Conservation (phyloP, 441 rosid species). For the Melastoma candidum region DNA sequence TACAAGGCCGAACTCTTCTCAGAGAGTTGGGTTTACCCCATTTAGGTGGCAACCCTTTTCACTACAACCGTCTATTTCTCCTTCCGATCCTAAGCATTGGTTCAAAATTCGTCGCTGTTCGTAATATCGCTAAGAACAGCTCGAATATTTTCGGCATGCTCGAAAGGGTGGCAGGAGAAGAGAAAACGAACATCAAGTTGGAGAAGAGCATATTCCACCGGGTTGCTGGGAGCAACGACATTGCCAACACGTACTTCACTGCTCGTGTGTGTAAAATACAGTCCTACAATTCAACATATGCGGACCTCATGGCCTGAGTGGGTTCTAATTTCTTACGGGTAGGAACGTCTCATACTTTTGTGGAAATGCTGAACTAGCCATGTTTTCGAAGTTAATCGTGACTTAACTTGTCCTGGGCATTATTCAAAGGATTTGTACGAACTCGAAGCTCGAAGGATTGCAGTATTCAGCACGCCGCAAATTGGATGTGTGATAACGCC, state of each 20-base stretch:
- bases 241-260: slow-evolving; percentile 49
- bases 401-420: no score
- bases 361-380: no score
- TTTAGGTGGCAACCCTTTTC: no score
- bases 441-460: slow-evolving; percentile 58
- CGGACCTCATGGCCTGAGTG: slow-evolving; percentile 33
- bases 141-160: slow-evolving; percentile 35
- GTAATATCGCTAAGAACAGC: slow-evolving; percentile 52
- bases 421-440: slow-evolving; percentile 34
- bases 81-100: not conserved
- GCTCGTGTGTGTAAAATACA: slow-evolving; percentile 29
- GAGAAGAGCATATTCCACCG: slow-evolving; percentile 28
- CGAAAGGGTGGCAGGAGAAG: slow-evolving; percentile 40
- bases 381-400: no score
- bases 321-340: slow-evolving; percentile 53
- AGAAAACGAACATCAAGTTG: slow-evolving; percentile 27
- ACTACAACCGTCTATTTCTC: not conserved
- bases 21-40: no score
- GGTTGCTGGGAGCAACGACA: slow-evolving; percentile 65
- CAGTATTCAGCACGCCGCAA: slow-evolving; percentile 52
- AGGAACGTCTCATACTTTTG: not conserved
- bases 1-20: no score
- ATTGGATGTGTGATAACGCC: slow-evolving; percentile 24
- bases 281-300: slow-evolving; percentile 41
- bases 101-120: slow-evolving; percentile 24